phyloP scores from a whole-genome alignment of 345 rosid genomes.

The Salix purpurea region DNA sequence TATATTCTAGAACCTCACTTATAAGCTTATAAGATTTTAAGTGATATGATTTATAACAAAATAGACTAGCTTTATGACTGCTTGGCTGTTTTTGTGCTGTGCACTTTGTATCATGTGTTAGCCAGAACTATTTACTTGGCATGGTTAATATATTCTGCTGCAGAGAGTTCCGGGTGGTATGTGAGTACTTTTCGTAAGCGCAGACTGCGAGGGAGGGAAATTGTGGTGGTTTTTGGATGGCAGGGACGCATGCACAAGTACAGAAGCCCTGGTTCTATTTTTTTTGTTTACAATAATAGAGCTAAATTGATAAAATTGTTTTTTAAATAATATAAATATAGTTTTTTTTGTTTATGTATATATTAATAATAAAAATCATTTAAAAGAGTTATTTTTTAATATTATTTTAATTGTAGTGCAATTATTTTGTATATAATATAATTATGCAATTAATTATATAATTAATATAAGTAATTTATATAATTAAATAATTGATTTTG shows the following conservation, averaged over 20 bases:
- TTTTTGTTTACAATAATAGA: not conserved
- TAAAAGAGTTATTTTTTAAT: too few species aligned
- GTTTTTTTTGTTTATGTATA: too few species aligned
- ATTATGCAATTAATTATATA: too few species aligned
- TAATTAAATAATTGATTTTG: too few species aligned
- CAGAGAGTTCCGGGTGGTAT: not conserved
- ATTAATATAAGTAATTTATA: too few species aligned
- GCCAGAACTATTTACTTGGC: not conserved
- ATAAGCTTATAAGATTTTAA: too few species aligned
- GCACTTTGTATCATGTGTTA: not conserved
- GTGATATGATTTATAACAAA: not conserved
- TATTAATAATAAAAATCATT: too few species aligned
- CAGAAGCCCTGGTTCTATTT: slow-evolving; percentile 12
- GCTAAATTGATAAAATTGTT: too few species aligned
- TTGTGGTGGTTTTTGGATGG: not conserved
- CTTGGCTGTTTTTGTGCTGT: not conserved
- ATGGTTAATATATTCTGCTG: not conserved
- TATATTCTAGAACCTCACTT: too few species aligned
- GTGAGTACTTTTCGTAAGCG: not conserved
- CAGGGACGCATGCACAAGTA: not conserved
- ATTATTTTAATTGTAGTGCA: too few species aligned
- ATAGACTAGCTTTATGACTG: not conserved
- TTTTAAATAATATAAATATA: too few species aligned
- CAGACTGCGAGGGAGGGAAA: not conserved
- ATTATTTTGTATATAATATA: too few species aligned